Percentiles rank a stretch among this genome's conserved stretches.
Evolutionary conservation across 306 rosid genomes (phyloP).

Genomic region (Ceratonia siliqua): DNA sequence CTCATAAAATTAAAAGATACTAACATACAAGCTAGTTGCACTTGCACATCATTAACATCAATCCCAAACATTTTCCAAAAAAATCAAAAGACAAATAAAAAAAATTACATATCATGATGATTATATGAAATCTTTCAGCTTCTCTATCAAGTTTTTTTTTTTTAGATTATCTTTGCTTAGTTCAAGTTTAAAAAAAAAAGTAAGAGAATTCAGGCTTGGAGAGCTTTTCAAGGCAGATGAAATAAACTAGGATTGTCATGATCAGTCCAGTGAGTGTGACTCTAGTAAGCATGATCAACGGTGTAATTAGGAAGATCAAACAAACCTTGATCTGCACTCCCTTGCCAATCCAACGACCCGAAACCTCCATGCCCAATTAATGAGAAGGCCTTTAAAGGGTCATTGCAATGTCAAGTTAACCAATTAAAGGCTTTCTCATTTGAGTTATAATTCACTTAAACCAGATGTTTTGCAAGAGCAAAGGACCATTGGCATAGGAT

Average conservation of each 20-base stretch:
- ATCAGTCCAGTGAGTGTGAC: slow-evolving; percentile 82
- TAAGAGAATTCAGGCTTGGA: slow-evolving; percentile 24
- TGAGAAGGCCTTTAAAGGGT: too few relatives aligned
- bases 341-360: slow-evolving; percentile 92
- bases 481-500: too few relatives aligned
- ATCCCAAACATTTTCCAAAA: slow-evolving; percentile 38
- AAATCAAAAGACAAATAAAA: not conserved
- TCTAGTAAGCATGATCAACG: slow-evolving; percentile 93
- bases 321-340: slow-evolving; percentile 64
- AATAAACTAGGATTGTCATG: slow-evolving; percentile 68
- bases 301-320: slow-evolving; percentile 84
- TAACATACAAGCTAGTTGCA: slow-evolving; percentile 51
- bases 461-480: too few relatives aligned
- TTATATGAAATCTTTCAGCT: slow-evolving; percentile 28
- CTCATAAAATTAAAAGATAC: slow-evolving; percentile 28
- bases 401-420: too few relatives aligned
- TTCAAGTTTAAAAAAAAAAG: slow-evolving; percentile 15
- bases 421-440: too few relatives aligned
- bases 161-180: slow-evolving; percentile 34
- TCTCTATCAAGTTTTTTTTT: not conserved
- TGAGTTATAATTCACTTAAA: too few relatives aligned
- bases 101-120: slow-evolving; percentile 41
- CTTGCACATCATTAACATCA: slow-evolving; percentile 43
- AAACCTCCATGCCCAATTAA: too few relatives aligned
- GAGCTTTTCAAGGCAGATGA: slow-evolving; percentile 71